These are phyloP conservation scores for Diaporthe nobilis DNA, from an alignment of 2,329 filamentous ascomycete species.

Conservation along the genomic window DNA sequence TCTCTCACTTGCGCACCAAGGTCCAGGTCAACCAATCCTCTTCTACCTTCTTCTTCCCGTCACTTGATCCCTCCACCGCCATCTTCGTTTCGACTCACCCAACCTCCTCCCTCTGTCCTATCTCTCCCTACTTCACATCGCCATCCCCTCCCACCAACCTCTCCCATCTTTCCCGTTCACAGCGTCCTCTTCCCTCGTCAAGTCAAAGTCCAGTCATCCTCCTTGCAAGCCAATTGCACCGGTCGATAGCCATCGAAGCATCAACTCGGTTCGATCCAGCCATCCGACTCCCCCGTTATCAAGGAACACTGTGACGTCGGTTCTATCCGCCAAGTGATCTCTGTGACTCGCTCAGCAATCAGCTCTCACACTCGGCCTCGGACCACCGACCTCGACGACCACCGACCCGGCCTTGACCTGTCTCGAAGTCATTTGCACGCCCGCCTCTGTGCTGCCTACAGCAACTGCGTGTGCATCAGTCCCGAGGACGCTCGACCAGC, in stretches of 20 bases:
- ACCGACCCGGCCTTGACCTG: conserved; percentile 37
- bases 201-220: conserved; percentile 34
- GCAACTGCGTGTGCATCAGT: conserved; percentile 20
- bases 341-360: conserved; percentile 37
- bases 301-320: conserved; percentile 39
- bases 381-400: conserved; percentile 37
- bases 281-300: neutral
- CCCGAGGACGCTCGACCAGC: neutral
- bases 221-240: conserved; percentile 35
- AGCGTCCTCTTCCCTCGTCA: conserved; percentile 36
- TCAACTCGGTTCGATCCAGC: conserved; percentile 20
- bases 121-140: conserved; percentile 40
- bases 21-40: conserved; percentile 40
- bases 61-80: conserved; percentile 42
- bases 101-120: conserved; percentile 38
- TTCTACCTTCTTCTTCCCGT: conserved; percentile 43
- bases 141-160: conserved; percentile 23
- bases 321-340: conserved; percentile 26
- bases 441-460: conserved; percentile 33
- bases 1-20: conserved; percentile 28
- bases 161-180: conserved; percentile 40
- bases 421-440: conserved; percentile 39
- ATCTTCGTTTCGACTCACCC: conserved; percentile 40
- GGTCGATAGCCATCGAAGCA: conserved; percentile 32
- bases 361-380: conserved; percentile 31